Conservation (phyloP, 2,329 filamentous ascomycete species). For the Hypoxylon sp. region DNA sequence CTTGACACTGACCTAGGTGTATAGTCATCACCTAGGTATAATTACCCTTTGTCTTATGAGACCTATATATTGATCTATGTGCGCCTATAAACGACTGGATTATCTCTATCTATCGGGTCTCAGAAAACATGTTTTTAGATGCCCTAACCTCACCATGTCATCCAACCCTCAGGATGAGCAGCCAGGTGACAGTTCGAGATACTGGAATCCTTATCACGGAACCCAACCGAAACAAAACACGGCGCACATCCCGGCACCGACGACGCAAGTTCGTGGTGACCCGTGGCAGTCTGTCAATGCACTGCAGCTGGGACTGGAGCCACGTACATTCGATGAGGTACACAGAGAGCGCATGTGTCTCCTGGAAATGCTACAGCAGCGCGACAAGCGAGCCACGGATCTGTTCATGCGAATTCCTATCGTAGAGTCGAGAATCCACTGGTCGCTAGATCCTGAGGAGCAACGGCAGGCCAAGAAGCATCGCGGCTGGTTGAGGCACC, state of each 20-base stretch:
- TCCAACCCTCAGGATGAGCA: neutral
- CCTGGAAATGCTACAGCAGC: conserved; percentile 50
- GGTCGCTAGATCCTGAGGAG: conserved; percentile 29
- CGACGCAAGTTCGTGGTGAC: conserved; percentile 10
- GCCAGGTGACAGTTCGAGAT: neutral
- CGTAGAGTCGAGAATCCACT: conserved; percentile 47
- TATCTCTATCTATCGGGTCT: neutral
- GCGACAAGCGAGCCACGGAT: conserved; percentile 49
- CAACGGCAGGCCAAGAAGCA: conserved; percentile 52
- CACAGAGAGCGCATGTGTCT: conserved; percentile 59
- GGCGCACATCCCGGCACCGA: conserved; percentile 1
- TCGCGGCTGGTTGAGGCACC: conserved; percentile 51
- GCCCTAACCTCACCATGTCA: conserved; percentile 14
- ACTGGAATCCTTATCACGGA: neutral
- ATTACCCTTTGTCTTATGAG: conserved; percentile 8
- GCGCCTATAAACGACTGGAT: no score
- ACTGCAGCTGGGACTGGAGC: conserved; percentile 46
- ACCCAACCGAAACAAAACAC: neutral
- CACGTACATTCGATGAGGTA: conserved; percentile 53
- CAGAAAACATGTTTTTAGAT: neutral
- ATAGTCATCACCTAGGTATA: neutral
- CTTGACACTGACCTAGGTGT: neutral
- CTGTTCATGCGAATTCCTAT: conserved; percentile 52
- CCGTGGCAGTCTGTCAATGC: conserved; percentile 27
- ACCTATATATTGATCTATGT: no score